Conservation (phyloP, 108 stramenopile genomes). For the Mediolabrus comicus region DNA sequence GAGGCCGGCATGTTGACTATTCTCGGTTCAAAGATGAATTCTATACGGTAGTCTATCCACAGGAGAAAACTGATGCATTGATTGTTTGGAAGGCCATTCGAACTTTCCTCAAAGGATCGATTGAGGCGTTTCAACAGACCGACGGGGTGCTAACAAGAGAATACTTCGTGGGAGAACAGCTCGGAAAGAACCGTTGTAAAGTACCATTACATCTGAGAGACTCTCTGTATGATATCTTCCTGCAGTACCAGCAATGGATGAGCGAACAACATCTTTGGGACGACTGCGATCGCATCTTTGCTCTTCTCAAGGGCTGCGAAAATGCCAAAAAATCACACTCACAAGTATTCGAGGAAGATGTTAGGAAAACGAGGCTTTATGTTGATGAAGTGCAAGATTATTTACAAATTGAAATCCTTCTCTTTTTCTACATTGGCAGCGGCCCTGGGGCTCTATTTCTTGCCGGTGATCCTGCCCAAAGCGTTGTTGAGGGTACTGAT, state of each 20-base stretch:
- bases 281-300: constrained; percentile 47
- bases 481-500: constrained; percentile 58
- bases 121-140: constrained; percentile 45
- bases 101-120: constrained; percentile 64
- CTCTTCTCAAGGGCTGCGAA: constrained; percentile 6
- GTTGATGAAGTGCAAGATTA: constrained; percentile 56
- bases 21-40: constrained; percentile 41
- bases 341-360: neutral
- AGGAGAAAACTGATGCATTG: constrained; percentile 36
- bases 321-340: neutral
- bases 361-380: constrained; percentile 11
- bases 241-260: constrained; percentile 38
- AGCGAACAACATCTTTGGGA: constrained; percentile 47
- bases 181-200: constrained; percentile 51
- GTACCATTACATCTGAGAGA: constrained; percentile 27
- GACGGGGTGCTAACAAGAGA: constrained; percentile 26
- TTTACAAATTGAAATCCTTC: constrained; percentile 50
- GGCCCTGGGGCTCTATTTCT: constrained; percentile 44
- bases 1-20: constrained; percentile 31
- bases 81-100: constrained; percentile 60
- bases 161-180: constrained; percentile 32
- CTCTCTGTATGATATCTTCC: constrained; percentile 38
- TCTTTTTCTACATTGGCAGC: constrained; percentile 50
- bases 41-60: neutral
- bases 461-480: constrained; percentile 57